These are phyloP conservation scores for Lactarius sanguifluus DNA, from an alignment of 768 basidiomycete genomes.

Conservation along the genomic window DNA sequence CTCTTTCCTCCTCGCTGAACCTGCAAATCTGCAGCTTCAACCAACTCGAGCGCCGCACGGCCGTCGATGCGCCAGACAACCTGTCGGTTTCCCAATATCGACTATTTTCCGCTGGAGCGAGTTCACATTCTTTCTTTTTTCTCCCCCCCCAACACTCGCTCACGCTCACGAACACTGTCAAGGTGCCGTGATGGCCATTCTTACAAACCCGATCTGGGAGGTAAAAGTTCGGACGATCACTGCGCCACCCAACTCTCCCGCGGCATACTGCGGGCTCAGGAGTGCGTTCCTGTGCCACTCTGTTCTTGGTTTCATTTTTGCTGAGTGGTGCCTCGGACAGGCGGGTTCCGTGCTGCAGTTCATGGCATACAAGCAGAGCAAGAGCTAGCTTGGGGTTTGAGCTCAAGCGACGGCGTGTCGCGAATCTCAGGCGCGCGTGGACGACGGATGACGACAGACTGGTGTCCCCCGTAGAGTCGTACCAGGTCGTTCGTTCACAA, in stretches of 20 bases:
- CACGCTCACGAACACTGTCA: background rate
- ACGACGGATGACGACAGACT: slow-evolving; percentile 78
- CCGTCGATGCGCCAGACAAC: slow-evolving; percentile 61
- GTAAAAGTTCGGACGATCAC: slow-evolving; percentile 98
- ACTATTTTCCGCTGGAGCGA: slow-evolving; percentile 91
- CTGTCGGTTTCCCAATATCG: slow-evolving; percentile 80
- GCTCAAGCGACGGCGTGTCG: slow-evolving; percentile 63
- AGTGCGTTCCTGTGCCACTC: slow-evolving; percentile 30
- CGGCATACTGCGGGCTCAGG: slow-evolving; percentile 68
- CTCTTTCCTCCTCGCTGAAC: background rate
- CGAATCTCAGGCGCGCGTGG: slow-evolving; percentile 60
- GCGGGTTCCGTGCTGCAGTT: slow-evolving; percentile 91
- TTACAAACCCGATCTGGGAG: slow-evolving; percentile 98
- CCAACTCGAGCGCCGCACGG: slow-evolving; percentile 81
- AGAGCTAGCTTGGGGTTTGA: slow-evolving; percentile 75
- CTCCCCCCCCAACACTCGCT: background rate
- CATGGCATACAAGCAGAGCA: slow-evolving; percentile 95
- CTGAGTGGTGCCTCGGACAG: slow-evolving; percentile 37
- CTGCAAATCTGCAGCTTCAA: slow-evolving; percentile 69
- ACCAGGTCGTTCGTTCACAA: slow-evolving; percentile 93
- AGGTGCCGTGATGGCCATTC: slow-evolving; percentile 94
- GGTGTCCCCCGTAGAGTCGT: slow-evolving; percentile 41
- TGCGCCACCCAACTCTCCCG: slow-evolving; percentile 62
- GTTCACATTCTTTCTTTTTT: slow-evolving; percentile 55
- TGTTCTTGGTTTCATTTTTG: background rate